These are phyloP conservation scores for Rauvolfia tetraphylla DNA, from an alignment of 257 asterid genomes.

Conservation along the genomic window DNA sequence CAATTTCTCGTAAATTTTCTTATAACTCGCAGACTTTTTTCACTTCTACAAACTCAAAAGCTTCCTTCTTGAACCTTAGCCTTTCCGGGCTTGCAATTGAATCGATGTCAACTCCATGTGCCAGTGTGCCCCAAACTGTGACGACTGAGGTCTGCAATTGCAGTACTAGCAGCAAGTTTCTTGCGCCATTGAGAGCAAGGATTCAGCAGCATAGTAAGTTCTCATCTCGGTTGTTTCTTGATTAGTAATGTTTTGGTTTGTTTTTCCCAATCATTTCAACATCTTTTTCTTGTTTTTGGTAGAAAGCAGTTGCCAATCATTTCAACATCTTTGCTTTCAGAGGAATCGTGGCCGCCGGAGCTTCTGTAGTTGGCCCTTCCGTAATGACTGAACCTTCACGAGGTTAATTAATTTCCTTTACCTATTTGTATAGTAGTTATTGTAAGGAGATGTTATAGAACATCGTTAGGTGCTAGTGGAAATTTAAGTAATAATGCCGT, in stretches of 20 bases:
- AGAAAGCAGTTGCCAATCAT: conserved; percentile 63
- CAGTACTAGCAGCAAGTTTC: conserved; percentile 20
- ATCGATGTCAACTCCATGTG: conserved; percentile 58
- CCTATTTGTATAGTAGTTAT: neutral
- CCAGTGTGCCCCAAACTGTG: conserved; percentile 33
- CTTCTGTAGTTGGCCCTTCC: conserved; percentile 57
- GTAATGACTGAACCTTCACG: conserved; percentile 49
- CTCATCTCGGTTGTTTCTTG: conserved; percentile 5
- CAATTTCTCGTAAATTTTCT: neutral
- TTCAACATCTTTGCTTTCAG: conserved; percentile 59
- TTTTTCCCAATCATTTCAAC: too few relatives aligned
- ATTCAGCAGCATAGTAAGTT: conserved; percentile 48
- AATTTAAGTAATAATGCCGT: neutral
- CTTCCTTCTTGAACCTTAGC: neutral
- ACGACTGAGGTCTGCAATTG: conserved; percentile 38
- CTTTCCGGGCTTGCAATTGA: conserved; percentile 8
- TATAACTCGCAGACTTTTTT: neutral
- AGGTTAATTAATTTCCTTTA: conserved; percentile 31
- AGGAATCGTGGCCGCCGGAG: conserved; percentile 77
- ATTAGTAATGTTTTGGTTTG: neutral
- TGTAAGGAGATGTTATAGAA: neutral
- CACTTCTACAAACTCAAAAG: neutral
- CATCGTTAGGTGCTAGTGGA: neutral
- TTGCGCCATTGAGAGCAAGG: conserved; percentile 22
- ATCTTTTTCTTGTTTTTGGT: conserved; percentile 3